Conservation (phyloP, 495 filamentous ascomycete species). For the Penicillium cataractarum region DNA sequence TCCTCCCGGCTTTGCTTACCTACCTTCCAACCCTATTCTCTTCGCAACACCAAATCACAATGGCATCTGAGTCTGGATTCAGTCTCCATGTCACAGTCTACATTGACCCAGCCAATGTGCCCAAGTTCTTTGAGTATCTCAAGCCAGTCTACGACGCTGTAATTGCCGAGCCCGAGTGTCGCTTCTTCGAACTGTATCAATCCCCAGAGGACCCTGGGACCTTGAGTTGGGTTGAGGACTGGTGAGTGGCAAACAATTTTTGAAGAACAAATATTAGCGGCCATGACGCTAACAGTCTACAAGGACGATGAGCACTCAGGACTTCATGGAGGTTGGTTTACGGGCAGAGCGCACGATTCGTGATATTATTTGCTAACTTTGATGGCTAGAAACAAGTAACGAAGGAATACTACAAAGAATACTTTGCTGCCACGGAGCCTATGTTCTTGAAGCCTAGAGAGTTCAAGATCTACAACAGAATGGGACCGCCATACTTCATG, state of each 20-base stretch:
- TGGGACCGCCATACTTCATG: conserved; percentile 38
- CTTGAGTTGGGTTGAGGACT: conserved; percentile 52
- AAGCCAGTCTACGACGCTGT: conserved; percentile 46
- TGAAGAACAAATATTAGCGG: not conserved
- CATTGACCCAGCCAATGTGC: conserved; percentile 44
- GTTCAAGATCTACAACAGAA: conserved; percentile 38
- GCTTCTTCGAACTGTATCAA: conserved; percentile 54
- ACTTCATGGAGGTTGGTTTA: conserved; percentile 41
- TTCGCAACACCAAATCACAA: not conserved
- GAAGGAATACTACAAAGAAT: conserved; percentile 56
- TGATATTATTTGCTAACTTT: conserved; percentile 2
- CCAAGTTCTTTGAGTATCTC: conserved; percentile 44
- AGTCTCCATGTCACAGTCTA: conserved; percentile 48
- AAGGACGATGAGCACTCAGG: conserved; percentile 41
- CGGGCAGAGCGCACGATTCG: not conserved
- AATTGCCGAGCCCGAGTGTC: conserved; percentile 48
- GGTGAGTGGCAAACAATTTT: conserved; percentile 24
- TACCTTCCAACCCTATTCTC: not conserved
- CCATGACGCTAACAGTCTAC: conserved; percentile 10
- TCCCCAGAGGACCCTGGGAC: conserved; percentile 44
- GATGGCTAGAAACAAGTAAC: conserved; percentile 46
- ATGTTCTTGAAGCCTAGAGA: conserved; percentile 54
- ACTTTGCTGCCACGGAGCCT: conserved; percentile 48
- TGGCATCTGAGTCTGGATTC: not conserved
- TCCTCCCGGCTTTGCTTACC: not conserved